Conservation (phyloP, 1,139 yeast genomes). For the Candida anutae region DNA sequence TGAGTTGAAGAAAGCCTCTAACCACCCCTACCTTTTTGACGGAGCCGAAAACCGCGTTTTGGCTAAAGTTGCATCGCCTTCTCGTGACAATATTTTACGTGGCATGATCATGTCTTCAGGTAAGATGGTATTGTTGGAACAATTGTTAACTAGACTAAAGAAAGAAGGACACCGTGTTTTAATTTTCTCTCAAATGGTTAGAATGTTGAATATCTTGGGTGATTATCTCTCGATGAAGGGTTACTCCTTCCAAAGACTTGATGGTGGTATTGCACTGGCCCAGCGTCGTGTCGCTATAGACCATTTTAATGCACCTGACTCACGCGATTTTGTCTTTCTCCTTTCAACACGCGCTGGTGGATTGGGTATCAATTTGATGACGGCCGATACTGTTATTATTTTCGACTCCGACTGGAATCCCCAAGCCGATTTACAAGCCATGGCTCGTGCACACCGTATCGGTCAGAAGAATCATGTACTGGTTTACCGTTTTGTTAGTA, state of each 20-base stretch:
- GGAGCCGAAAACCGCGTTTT: constrained; percentile 85
- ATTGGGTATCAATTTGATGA: constrained; percentile 93
- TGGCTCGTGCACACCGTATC: constrained; percentile 99
- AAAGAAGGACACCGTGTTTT: constrained; percentile 95
- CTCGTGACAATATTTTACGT: constrained; percentile 74
- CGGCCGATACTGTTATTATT: constrained; percentile 96
- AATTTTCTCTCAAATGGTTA: constrained; percentile 94
- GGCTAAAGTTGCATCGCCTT: constrained; percentile 47
- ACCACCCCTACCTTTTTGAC: constrained; percentile 93
- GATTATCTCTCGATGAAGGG: constrained; percentile 89
- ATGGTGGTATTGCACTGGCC: constrained; percentile 94
- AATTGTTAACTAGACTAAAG: constrained; percentile 70
- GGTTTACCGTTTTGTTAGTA: constrained; percentile 93
- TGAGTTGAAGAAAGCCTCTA: constrained; percentile 92
- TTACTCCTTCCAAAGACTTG: constrained; percentile 84
- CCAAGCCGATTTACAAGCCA: constrained; percentile 96
- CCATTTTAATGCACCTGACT: constrained; percentile 91
- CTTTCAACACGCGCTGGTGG: constrained; percentile 98
- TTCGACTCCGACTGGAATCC: constrained; percentile 99
- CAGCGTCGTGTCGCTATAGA: constrained; percentile 93
- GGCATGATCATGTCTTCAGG: constrained; percentile 98
- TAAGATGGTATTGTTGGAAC: constrained; percentile 92
- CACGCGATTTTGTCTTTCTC: constrained; percentile 85
- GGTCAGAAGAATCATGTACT: constrained; percentile 97
- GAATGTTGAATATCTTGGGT: constrained; percentile 91